These are phyloP conservation scores for Cladophialophora bantiana DNA, from an alignment of 2,329 filamentous ascomycete genomes.

Conservation along the genomic window DNA sequence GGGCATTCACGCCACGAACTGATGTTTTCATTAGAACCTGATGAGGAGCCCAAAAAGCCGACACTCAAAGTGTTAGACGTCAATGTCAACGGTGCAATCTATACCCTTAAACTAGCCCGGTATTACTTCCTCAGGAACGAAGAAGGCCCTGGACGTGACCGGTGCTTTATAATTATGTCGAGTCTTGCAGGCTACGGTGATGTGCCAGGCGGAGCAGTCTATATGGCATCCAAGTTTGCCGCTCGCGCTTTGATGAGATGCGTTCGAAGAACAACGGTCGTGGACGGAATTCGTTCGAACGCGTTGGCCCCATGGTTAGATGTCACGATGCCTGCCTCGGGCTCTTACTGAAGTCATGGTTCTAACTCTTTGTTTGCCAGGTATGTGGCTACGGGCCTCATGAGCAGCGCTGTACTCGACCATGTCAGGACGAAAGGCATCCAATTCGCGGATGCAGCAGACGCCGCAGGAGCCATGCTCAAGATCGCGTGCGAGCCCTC, in stretches of 20 bases:
- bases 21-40: no score
- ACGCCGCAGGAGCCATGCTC: background rate
- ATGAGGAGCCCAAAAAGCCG: slow-evolving; percentile 23
- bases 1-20: no score
- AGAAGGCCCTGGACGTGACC: background rate
- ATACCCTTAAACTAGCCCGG: background rate
- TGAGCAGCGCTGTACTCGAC: no score
- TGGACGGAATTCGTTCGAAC: background rate
- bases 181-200: background rate
- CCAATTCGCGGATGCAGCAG: background rate
- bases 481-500: background rate
- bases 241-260: background rate
- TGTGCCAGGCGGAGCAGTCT: background rate
- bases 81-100: background rate
- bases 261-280: background rate
- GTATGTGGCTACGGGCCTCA: no score
- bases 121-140: background rate
- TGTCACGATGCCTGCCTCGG: background rate
- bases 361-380: background rate
- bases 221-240: background rate
- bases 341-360: no score
- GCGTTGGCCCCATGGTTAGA: background rate
- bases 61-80: background rate
- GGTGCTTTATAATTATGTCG: background rate
- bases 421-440: background rate